Evolutionary conservation across 2,329 filamentous ascomycete species (phyloP).

Genomic region (Pyricularia grisea): DNA sequence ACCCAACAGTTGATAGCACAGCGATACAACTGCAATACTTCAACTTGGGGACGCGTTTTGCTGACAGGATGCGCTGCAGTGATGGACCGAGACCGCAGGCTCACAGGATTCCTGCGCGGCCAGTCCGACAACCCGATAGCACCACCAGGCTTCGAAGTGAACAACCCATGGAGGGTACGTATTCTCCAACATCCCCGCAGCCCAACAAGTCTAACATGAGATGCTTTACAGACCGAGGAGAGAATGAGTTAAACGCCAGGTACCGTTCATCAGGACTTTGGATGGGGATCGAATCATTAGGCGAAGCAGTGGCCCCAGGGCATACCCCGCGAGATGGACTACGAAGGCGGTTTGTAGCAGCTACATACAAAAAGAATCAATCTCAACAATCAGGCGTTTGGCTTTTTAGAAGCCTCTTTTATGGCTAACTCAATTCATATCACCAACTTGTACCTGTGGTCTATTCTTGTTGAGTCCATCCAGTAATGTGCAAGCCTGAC

Average conservation of each 20-base stretch:
- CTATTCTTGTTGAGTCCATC: slow-evolving; percentile 83
- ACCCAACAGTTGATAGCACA: neutral
- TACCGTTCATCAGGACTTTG: neutral
- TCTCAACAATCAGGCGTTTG: neutral
- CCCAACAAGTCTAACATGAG: neutral
- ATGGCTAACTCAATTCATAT: neutral
- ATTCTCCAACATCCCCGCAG: neutral
- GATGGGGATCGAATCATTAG: neutral
- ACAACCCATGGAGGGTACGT: slow-evolving; percentile 55
- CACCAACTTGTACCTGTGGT: slow-evolving; percentile 40
- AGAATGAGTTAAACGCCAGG: neutral
- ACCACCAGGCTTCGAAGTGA: slow-evolving; percentile 51
- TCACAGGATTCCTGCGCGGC: slow-evolving; percentile 49
- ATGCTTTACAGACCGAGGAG: slow-evolving; percentile 4
- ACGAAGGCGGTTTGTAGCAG: neutral
- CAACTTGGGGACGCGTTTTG: neutral
- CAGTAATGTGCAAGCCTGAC: slow-evolving; percentile 85
- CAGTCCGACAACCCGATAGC: slow-evolving; percentile 46
- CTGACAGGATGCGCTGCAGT: slow-evolving; percentile 27
- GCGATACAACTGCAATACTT: neutral
- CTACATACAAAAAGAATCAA: slow-evolving; percentile 1
- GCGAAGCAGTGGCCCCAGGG: neutral
- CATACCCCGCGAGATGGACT: neutral
- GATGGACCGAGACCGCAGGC: slow-evolving; percentile 55
- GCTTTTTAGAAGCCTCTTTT: neutral